These are phyloP conservation scores for Eimeria acervulina DNA, from an alignment of 169 alveolate species.

Conservation along the genomic window DNA sequence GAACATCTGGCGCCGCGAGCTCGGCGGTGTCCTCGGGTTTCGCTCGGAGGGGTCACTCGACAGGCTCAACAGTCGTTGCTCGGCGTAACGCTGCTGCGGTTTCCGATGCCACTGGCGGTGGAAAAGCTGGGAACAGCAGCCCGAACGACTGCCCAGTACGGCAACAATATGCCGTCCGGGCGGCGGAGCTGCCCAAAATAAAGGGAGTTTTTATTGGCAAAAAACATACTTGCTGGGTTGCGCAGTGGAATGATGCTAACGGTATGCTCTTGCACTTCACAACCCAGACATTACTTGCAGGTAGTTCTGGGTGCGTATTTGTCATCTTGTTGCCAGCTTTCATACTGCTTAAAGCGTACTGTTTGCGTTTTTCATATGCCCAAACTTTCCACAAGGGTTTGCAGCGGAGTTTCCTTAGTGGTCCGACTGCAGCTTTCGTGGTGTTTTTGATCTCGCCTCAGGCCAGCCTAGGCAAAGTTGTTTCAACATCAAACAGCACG, in stretches of 20 bases:
- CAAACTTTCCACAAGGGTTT: too few relatives aligned
- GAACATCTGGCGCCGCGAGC: background rate
- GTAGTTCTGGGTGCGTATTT: background rate
- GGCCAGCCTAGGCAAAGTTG: conserved; percentile 82
- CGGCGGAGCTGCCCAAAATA: conserved; percentile 75
- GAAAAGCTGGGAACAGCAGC: conserved; percentile 65
- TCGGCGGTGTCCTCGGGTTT: background rate
- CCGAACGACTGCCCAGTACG: conserved; percentile 64
- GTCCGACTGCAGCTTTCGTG: background rate
- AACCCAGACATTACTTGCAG: background rate
- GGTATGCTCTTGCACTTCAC: conserved; percentile 12
- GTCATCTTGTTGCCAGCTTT: background rate
- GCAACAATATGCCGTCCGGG: conserved; percentile 80
- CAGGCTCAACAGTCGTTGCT: background rate
- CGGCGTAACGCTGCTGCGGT: conserved; percentile 40
- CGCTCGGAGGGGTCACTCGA: conserved; percentile 56
- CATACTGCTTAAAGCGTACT: background rate
- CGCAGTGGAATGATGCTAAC: conserved; percentile 81
- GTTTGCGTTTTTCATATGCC: background rate
- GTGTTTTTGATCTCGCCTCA: background rate
- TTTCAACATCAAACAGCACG: conserved; percentile 75
- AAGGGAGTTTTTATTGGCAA: conserved; percentile 83
- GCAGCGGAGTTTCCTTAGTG: background rate
- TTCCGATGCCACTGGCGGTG: background rate
- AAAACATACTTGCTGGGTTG: conserved; percentile 83